Conservation (phyloP, 352 stramenopile species). For the Globisporangium lucens region DNA sequence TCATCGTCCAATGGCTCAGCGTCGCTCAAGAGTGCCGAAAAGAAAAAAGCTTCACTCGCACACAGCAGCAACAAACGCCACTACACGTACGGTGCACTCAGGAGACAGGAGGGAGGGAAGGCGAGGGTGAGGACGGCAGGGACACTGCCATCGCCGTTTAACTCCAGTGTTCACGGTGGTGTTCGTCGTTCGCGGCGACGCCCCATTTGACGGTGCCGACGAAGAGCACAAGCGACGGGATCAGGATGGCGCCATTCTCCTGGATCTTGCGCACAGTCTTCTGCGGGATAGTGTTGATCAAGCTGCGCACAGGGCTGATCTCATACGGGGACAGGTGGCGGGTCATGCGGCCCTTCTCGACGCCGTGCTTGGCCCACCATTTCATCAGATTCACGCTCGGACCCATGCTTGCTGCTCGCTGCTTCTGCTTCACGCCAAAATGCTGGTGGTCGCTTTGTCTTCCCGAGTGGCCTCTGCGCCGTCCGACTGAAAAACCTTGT, state of each 20-base stretch:
- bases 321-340: constrained; percentile 75
- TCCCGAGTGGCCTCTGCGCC: neutral
- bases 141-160: constrained; percentile 27
- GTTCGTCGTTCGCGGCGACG: constrained; percentile 64
- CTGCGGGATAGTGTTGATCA: constrained; percentile 67
- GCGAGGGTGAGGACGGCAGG: neutral
- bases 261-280: constrained; percentile 82
- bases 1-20: neutral
- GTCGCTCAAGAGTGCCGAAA: neutral
- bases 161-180: constrained; percentile 79
- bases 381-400: constrained; percentile 48
- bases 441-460: constrained; percentile 21
- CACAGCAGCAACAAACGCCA: neutral
- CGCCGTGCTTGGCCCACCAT: constrained; percentile 73
- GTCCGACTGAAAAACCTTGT: neutral
- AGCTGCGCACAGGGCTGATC: constrained; percentile 55
- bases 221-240: constrained; percentile 57
- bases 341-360: constrained; percentile 56
- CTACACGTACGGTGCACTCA: neutral
- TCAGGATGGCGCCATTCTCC: constrained; percentile 73
- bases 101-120: neutral
- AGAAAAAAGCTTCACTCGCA: neutral
- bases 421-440: constrained; percentile 18
- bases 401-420: constrained; percentile 29
- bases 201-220: constrained; percentile 76